These are phyloP conservation scores for Kitagawia praeruptora DNA, from an alignment of 129 eudicot genomes.

Conservation along the genomic window DNA sequence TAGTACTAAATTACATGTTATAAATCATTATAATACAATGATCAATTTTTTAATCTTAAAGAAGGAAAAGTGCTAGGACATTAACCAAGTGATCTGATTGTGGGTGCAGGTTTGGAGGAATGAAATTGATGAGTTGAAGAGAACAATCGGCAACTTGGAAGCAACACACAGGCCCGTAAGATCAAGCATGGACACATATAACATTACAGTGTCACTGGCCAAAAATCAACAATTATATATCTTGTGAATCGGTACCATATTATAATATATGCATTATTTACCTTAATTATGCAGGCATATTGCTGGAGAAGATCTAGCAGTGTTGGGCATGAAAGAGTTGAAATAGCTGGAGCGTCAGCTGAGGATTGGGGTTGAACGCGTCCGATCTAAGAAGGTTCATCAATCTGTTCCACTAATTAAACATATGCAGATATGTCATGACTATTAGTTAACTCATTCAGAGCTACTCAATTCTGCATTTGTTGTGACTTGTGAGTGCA, in stretches of 20 bases:
- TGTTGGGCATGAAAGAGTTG: slow-evolving; percentile 63
- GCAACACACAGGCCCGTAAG: slow-evolving; percentile 34
- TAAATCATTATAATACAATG: too few species aligned
- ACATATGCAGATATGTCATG: background rate
- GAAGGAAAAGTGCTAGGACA: too few species aligned
- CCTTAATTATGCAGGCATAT: slow-evolving; percentile 34
- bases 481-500: too few species aligned
- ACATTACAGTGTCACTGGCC: background rate
- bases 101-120: slow-evolving; percentile 50
- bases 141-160: slow-evolving; percentile 48
- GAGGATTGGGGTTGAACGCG: slow-evolving; percentile 60
- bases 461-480: background rate
- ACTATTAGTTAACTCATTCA: background rate
- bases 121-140: slow-evolving; percentile 61
- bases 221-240: background rate
- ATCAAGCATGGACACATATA: background rate
- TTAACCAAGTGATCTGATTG: background rate
- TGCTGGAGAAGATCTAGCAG: slow-evolving; percentile 58
- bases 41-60: too few species aligned
- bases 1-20: too few species aligned
- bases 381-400: slow-evolving; percentile 59
- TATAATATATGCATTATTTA: background rate
- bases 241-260: too few species aligned
- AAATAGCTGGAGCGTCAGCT: slow-evolving; percentile 66
- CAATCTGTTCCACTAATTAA: background rate